These are phyloP conservation scores for Amanita pseudoporphyria DNA, from an alignment of 768 basidiomycete species.

Conservation along the genomic window DNA sequence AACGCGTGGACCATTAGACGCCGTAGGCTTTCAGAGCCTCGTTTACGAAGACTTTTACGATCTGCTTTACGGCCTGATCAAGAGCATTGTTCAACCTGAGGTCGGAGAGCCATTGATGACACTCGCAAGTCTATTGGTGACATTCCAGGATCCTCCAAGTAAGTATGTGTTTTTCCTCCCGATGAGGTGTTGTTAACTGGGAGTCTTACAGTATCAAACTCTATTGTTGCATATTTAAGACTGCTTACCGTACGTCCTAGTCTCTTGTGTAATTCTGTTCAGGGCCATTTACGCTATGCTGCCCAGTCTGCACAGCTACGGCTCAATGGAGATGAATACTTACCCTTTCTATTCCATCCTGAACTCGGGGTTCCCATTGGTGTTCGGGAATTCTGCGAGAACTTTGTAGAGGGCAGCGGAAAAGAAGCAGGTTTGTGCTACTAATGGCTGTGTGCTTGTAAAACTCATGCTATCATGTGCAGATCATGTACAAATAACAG, in stretches of 20 bases:
- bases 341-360: constrained; percentile 69
- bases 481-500: constrained; percentile 81
- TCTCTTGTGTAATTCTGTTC: not conserved
- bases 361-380: constrained; percentile 52
- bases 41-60: constrained; percentile 75
- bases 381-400: constrained; percentile 60
- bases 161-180: constrained; percentile 8
- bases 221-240: constrained; percentile 72
- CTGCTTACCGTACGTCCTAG: constrained; percentile 47
- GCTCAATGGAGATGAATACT: constrained; percentile 46
- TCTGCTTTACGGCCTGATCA: constrained; percentile 43
- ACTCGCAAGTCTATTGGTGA: constrained; percentile 28
- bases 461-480: too few relatives aligned
- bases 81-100: constrained; percentile 29
- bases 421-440: constrained; percentile 60
- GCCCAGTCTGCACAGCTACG: constrained; percentile 65
- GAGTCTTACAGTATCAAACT: constrained; percentile 47
- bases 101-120: constrained; percentile 25
- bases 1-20: constrained; percentile 40
- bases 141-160: constrained; percentile 49
- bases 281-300: not conserved
- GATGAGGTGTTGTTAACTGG: not conserved
- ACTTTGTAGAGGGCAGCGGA: constrained; percentile 67
- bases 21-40: constrained; percentile 52
- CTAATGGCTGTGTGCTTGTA: not conserved